A percentile compares a stretch with the other conserved stretches of the same genome.
Conservation (phyloP, 2,329 filamentous ascomycete species). For the Epichloe scottii region DNA sequence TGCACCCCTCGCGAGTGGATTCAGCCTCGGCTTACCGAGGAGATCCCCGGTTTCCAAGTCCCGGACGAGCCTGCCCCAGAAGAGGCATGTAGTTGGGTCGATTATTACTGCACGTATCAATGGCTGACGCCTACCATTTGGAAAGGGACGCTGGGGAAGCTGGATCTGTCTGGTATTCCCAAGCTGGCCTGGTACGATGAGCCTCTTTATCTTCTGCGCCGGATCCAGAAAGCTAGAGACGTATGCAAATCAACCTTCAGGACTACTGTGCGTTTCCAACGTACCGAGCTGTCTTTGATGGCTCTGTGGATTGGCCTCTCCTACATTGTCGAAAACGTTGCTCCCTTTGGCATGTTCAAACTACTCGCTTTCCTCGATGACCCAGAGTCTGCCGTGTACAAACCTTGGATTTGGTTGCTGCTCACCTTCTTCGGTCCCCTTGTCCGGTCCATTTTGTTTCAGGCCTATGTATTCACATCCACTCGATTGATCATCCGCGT, state of each 20-base stretch:
- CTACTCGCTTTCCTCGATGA: slow-evolving; percentile 38
- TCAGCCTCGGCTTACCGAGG: slow-evolving; percentile 27
- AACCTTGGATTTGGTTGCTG: slow-evolving; percentile 40
- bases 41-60: slow-evolving; percentile 24
- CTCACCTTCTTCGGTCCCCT: slow-evolving; percentile 39
- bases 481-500: slow-evolving; percentile 44
- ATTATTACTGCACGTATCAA: slow-evolving; percentile 37
- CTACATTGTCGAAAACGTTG: slow-evolving; percentile 34
- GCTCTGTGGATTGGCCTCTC: slow-evolving; percentile 24
- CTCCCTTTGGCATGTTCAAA: slow-evolving; percentile 41
- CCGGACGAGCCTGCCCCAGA: slow-evolving; percentile 33
- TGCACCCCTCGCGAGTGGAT: slow-evolving; percentile 38
- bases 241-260: slow-evolving; percentile 30
- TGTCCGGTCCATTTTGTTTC: slow-evolving; percentile 35
- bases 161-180: slow-evolving; percentile 36
- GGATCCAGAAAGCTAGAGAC: slow-evolving; percentile 29
- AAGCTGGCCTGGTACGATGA: slow-evolving; percentile 43
- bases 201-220: slow-evolving; percentile 32
- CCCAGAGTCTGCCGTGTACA: slow-evolving; percentile 30
- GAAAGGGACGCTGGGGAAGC: slow-evolving; percentile 30
- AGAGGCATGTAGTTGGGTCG: slow-evolving; percentile 41
- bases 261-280: slow-evolving; percentile 32
- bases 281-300: slow-evolving; percentile 32
- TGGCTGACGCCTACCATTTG: slow-evolving; percentile 38
- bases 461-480: slow-evolving; percentile 45